Evolutionary conservation across 352 stramenopile species (phyloP), one percentile per base, ranked within the genome.

Genomic region (Globisporangium okanoganense): DNA sequence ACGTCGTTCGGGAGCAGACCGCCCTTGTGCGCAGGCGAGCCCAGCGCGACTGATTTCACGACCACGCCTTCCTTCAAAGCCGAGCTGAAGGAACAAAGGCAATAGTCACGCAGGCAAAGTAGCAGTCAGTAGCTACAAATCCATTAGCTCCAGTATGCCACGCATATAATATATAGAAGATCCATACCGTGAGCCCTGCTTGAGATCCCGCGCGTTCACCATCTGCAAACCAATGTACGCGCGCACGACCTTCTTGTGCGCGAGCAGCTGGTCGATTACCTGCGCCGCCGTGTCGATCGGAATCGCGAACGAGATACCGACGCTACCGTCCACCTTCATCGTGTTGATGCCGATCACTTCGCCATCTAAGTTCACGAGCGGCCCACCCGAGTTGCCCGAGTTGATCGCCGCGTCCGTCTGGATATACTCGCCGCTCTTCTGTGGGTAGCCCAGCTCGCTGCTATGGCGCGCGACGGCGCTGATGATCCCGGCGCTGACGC

Each of bases 341-440:
- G 88, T 96, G 72, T 98, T 98, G 68, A 98, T 98, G 36, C 93
- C 93, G 49, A 98, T 95, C 29, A 98, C 91, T 41, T 97, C 75
- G 25, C 93, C 93, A 60, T 97, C 88, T 40, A 98, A 61, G 64
- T 98, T 97, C 48, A 98, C 85, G 33, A 98, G 83, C n/a, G 93
- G 93, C 0, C 93, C 93, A 20, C 93, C 93, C 55, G 87, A 97
- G 68, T 98, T 98, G 49, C 93, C 93, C 35, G 82, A 70, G 69
- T 98, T 97, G 61, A 98, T 97, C 22, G 93, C 92, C 9, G 93
- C 93, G 74, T 98, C 93, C 22, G 93, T 98, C 72, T 98, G 92
- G 58, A 98, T 96, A 70, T 96, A 98, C 61, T 97, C 86, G 56
- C 75, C 84, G 18, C 83, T 73, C 31, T 86, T 93, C 47, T 91